These are phyloP conservation scores for Penicillium sp. DNA, from an alignment of 2,329 filamentous ascomycete species.

Conservation along the genomic window DNA sequence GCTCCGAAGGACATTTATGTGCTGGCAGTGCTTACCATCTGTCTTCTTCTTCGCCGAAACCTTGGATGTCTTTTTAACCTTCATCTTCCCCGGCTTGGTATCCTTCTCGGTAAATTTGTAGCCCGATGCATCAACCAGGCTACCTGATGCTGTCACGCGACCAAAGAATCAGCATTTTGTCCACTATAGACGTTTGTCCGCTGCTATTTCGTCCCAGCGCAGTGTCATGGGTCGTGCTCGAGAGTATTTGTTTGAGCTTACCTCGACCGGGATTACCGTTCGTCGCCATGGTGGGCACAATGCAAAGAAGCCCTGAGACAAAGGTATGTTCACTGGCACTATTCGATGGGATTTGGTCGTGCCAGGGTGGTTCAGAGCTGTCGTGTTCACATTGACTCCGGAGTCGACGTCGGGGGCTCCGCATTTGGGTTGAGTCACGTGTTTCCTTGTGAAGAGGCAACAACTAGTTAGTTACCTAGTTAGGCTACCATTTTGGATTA, in stretches of 20 bases:
- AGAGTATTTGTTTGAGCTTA: slow-evolving; percentile 18
- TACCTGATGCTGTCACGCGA: slow-evolving; percentile 24
- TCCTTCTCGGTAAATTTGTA: slow-evolving; percentile 45
- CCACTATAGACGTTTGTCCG: background rate
- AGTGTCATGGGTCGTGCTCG: slow-evolving; percentile 6
- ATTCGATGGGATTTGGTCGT: background rate
- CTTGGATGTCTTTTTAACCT: slow-evolving; percentile 39
- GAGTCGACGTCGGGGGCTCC: slow-evolving; percentile 24
- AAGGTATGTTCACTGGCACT: slow-evolving; percentile 2
- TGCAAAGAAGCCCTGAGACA: slow-evolving; percentile 3
- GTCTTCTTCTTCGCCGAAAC: slow-evolving; percentile 34
- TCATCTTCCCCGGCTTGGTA: slow-evolving; percentile 42
- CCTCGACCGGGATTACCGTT: slow-evolving; percentile 35
- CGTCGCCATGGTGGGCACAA: slow-evolving; percentile 30
- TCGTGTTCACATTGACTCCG: slow-evolving; percentile 10
- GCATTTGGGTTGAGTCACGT: slow-evolving; percentile 25
- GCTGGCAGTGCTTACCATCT: slow-evolving; percentile 23
- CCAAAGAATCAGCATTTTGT: slow-evolving; percentile 5
- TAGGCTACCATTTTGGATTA: background rate
- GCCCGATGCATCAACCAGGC: slow-evolving; percentile 43
- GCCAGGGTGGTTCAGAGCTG: slow-evolving; percentile 1
- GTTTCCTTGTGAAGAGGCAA: background rate
- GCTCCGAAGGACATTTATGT: background rate
- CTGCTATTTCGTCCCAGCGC: background rate
- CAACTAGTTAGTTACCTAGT: too few species aligned